These are phyloP conservation scores for Casuarina glauca DNA, from an alignment of 306 rosid species.

Conservation along the genomic window DNA sequence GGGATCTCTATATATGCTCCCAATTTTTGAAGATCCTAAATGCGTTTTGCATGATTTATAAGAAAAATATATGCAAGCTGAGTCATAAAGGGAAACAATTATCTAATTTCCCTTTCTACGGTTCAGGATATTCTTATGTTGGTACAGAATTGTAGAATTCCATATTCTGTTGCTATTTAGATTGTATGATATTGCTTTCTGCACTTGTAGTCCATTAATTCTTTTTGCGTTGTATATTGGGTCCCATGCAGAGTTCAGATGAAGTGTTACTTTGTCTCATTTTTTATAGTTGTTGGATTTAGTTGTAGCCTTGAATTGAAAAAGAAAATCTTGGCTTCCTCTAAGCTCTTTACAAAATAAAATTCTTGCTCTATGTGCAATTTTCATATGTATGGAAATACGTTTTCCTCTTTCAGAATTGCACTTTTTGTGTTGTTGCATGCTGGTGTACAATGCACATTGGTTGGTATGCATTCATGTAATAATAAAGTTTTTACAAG, in stretches of 20 bases:
- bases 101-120: not conserved
- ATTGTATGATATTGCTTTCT: no score
- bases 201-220: no score
- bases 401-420: not conserved
- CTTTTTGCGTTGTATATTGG: no score
- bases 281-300: not conserved
- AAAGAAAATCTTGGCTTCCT: not conserved
- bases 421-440: not conserved
- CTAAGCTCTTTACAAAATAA: not conserved
- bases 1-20: not conserved
- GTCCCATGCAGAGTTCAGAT: not conserved
- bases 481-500: not conserved
- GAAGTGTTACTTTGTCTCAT: not conserved
- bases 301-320: not conserved
- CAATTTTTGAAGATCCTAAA: no score
- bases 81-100: not conserved
- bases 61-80: not conserved
- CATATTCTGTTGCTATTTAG: no score
- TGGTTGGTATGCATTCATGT: not conserved
- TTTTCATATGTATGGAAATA: not conserved
- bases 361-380: not conserved
- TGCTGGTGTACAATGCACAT: not conserved
- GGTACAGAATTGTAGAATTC: not conserved
- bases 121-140: not conserved
- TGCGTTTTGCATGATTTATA: not conserved